Conservation (phyloP, 2,329 filamentous ascomycete genomes). For the Colletotrichum spinosum region DNA sequence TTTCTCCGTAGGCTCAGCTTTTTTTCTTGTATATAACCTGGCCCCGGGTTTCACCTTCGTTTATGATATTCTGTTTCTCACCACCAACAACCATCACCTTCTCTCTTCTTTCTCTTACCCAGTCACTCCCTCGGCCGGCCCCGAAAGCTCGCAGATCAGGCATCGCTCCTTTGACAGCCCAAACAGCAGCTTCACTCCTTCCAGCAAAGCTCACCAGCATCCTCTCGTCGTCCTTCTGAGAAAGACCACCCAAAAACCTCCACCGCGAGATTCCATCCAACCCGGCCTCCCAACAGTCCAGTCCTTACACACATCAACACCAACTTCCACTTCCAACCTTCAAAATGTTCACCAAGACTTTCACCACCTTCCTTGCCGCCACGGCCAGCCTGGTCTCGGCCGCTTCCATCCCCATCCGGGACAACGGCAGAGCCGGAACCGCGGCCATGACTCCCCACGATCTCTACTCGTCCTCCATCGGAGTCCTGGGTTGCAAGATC, state of each 20-base stretch:
- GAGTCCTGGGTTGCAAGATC: conserved; percentile 71
- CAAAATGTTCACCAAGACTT: conserved; percentile 43
- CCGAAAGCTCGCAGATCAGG: conserved; percentile 36
- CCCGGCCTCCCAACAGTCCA: conserved; percentile 9
- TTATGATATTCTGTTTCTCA: neutral
- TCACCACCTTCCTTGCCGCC: conserved; percentile 47
- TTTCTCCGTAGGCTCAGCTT: neutral
- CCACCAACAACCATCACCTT: conserved; percentile 35
- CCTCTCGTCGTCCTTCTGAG: conserved; percentile 29
- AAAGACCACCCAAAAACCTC: conserved; percentile 13
- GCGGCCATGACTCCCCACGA: conserved; percentile 65
- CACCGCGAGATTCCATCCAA: conserved; percentile 12
- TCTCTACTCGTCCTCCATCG: conserved; percentile 66
- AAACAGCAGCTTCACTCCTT: conserved; percentile 35
- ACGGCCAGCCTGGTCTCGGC: conserved; percentile 42
- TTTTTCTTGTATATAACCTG: conserved; percentile 30
- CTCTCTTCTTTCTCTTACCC: conserved; percentile 10
- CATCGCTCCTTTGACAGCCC: conserved; percentile 28
- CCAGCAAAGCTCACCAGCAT: conserved; percentile 14
- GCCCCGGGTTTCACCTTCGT: conserved; percentile 13
- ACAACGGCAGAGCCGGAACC: conserved; percentile 41
- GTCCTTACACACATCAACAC: neutral
- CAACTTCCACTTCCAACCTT: conserved; percentile 8
- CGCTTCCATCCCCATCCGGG: conserved; percentile 41
- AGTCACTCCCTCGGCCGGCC: conserved; percentile 34